These are phyloP conservation scores for Alternaria novae-zelandiae DNA, from an alignment of 2,329 filamentous ascomycete species.

Conservation along the genomic window DNA sequence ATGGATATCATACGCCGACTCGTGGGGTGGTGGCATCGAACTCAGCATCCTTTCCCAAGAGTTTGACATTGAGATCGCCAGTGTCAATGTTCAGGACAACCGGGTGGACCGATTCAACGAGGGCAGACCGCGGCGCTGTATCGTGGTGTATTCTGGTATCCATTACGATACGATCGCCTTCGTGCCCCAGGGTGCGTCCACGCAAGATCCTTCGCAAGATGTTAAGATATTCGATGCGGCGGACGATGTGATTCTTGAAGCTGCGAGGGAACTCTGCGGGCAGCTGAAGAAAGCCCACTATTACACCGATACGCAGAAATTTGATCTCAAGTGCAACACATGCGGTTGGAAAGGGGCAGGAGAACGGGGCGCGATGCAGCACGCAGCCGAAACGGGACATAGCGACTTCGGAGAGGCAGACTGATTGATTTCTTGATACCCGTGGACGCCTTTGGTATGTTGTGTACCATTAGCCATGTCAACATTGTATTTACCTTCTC, in stretches of 20 bases:
- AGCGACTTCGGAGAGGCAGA: conserved; percentile 44
- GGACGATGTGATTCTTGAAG: conserved; percentile 63
- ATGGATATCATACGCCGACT: conserved; percentile 79
- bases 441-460: background rate
- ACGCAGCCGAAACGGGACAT: conserved; percentile 65
- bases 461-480: background rate
- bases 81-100: conserved; percentile 76
- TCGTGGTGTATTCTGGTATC: conserved; percentile 89
- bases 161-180: conserved; percentile 92
- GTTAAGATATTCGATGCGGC: conserved; percentile 72
- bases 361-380: conserved; percentile 65
- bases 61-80: conserved; percentile 84
- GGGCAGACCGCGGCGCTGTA: conserved; percentile 67
- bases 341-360: conserved; percentile 74
- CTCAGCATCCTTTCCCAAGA: conserved; percentile 82
- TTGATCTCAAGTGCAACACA: conserved; percentile 77
- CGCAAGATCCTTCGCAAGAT: conserved; percentile 75
- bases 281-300: conserved; percentile 77
- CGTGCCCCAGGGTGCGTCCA: conserved; percentile 62
- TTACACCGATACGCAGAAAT: conserved; percentile 84
- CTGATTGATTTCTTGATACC: conserved; percentile 2
- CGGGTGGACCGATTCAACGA: conserved; percentile 81
- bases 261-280: conserved; percentile 61
- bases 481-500: background rate
- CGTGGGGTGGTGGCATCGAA: conserved; percentile 93